A percentile compares a stretch with the other conserved stretches of the same genome.
These are phyloP conservation scores for Eucalyptus grandis DNA, from an alignment of 345 rosid genomes.

Conservation along the genomic window DNA sequence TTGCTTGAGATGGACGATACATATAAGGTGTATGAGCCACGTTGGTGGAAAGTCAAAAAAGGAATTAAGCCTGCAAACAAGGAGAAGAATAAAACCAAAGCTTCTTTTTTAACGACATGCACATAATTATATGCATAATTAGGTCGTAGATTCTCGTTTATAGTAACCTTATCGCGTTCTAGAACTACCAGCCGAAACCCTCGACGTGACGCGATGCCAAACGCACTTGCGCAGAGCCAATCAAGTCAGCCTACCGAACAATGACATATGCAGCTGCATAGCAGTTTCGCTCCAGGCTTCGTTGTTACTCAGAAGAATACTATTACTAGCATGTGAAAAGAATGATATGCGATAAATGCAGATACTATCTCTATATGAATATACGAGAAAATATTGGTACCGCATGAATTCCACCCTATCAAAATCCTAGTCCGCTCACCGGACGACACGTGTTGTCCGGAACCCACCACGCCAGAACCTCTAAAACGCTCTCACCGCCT, in stretches of 20 bases:
- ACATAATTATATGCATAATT: background rate
- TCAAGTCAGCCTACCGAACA: accelerated
- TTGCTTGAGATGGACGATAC: background rate
- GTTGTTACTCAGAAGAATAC: background rate
- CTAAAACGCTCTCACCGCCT: too few species aligned
- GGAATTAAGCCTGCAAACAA: background rate
- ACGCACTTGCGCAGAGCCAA: too few species aligned
- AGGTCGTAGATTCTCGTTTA: background rate
- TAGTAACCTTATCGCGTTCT: background rate
- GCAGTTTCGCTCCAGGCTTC: background rate
- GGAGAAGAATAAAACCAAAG: background rate
- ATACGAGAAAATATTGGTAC: accelerated
- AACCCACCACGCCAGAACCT: too few species aligned
- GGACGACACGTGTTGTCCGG: background rate
- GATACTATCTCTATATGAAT: background rate
- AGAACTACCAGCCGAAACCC: background rate
- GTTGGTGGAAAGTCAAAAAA: accelerated
- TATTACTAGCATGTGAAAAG: background rate
- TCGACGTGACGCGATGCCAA: background rate
- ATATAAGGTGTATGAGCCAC: background rate
- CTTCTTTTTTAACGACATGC: background rate
- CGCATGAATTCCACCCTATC: too few species aligned
- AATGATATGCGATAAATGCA: accelerated
- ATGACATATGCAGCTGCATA: background rate
- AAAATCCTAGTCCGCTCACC: too few species aligned